Evolutionary conservation across 2,329 filamentous ascomycete species (phyloP), one percentile per base, ranked within the genome.

Genomic region (Aschersonia sp.): DNA sequence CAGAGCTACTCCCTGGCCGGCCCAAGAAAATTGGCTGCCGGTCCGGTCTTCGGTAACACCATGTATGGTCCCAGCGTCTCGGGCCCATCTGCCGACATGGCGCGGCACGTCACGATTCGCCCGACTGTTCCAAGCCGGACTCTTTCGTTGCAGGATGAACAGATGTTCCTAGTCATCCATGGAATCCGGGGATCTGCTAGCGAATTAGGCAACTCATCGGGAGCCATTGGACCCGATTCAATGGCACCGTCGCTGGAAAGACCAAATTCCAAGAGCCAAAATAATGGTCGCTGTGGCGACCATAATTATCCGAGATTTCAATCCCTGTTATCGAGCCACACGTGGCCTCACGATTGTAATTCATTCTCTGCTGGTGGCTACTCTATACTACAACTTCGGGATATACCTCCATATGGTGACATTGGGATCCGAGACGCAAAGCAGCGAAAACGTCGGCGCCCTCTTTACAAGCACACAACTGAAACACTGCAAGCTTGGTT

Each of bases 381-480:
- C 30, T 73, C 71, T 47, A 59, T 59, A 22, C 57, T 61, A 2
- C 64, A 63, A 22, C 69, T 68, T 46, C 66, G 63, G 12, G 68
- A 74, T 33, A 68, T 66, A 50, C 61, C 67, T 53, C 65, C 67
- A 11, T 65, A 66, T 29, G 61, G 62, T 12, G 66, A 72, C 4
- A 54, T 67, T n/a, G 64, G 66, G 22, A 45, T 45, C 14, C 64
- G 60, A 2, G 73, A 76, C 48, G 66, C 58, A 49, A 77, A 74
- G 60, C 71, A 71, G 54, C 67, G 77, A 35, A 81, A 79, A 61
- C 73, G 87, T 46, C 75, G 88, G 40, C 88, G 88, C 1, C 95
- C 95, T 58, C 71, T 95, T 3, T 87, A 88, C n/a, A 94, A 94
- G 60, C 84, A 88, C 47, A 86, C 87, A 0, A 95, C 87, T 0